Evolutionary conservation across 352 stramenopile genomes (phyloP).

Genomic region (Pythium coloratum): DNA sequence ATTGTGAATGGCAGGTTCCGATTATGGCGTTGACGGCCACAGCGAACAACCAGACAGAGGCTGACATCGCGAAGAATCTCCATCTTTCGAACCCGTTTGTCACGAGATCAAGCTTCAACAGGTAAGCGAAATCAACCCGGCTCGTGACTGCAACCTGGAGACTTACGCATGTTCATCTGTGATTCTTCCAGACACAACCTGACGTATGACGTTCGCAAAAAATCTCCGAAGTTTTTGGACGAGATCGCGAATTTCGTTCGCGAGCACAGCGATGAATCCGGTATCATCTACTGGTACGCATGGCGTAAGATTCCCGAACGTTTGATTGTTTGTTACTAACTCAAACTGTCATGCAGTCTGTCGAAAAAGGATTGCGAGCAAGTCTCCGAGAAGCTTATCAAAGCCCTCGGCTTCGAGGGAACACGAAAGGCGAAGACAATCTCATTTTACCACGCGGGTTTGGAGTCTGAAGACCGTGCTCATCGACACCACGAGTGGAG

Average conservation of each 20-base stretch:
- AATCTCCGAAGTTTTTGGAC: slow-evolving; percentile 76
- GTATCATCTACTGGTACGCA: slow-evolving; percentile 86
- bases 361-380: slow-evolving; percentile 89
- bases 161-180: too few relatives aligned
- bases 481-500: slow-evolving; percentile 85
- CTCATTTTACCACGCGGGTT: slow-evolving; percentile 80
- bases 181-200: slow-evolving; percentile 59
- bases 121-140: slow-evolving; percentile 30
- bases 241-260: slow-evolving; percentile 79
- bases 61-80: slow-evolving; percentile 82
- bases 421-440: slow-evolving; percentile 70
- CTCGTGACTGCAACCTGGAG: background rate
- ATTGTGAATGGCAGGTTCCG: slow-evolving; percentile 48
- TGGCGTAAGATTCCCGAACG: background rate
- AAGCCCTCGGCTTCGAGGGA: slow-evolving; percentile 70
- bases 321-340: slow-evolving; percentile 3
- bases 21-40: slow-evolving; percentile 90
- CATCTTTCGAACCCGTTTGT: slow-evolving; percentile 73
- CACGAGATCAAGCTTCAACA: slow-evolving; percentile 85
- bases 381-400: slow-evolving; percentile 78
- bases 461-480: slow-evolving; percentile 76
- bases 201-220: slow-evolving; percentile 84
- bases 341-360: slow-evolving; percentile 40
- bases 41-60: slow-evolving; percentile 81
- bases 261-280: slow-evolving; percentile 83